Percentiles rank a stretch among this genome's conserved stretches.
Evolutionary conservation across 176 grass and related monocot species (phyloP).

Genomic region (Oryza coarctata): DNA sequence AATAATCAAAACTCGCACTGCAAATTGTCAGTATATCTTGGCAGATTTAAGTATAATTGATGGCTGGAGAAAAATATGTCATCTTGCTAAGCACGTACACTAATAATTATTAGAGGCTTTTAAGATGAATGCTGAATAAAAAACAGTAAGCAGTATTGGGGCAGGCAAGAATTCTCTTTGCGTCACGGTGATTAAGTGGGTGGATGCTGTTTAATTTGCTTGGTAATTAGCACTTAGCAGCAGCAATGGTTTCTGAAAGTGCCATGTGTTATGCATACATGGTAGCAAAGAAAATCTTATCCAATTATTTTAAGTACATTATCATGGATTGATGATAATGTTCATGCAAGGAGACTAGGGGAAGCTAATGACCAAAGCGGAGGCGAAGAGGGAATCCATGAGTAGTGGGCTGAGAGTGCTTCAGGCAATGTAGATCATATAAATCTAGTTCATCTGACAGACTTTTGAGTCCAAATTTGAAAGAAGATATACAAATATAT

Average conservation of each 20-base stretch:
- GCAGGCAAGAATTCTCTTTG: neutral
- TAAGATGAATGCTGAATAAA: neutral
- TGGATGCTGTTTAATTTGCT: neutral
- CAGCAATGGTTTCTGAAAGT: neutral
- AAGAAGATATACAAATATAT: neutral
- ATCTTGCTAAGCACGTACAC: slow-evolving; percentile 22
- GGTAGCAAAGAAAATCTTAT: slow-evolving; percentile 38
- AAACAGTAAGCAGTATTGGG: neutral
- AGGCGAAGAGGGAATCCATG: slow-evolving; percentile 39
- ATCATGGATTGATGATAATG: slow-evolving; percentile 24
- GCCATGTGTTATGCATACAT: slow-evolving; percentile 2
- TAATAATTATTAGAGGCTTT: slow-evolving; percentile 17
- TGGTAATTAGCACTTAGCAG: neutral
- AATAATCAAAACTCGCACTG: slow-evolving; percentile 29
- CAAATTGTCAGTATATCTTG: slow-evolving; percentile 55
- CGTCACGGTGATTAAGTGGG: neutral
- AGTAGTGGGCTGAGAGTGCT: slow-evolving; percentile 4
- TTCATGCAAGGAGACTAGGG: neutral
- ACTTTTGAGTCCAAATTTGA: too few relatives aligned
- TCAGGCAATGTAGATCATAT: neutral
- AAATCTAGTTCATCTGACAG: neutral
- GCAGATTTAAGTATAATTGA: slow-evolving; percentile 21
- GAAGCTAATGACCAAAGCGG: slow-evolving; percentile 15
- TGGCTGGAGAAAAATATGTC: slow-evolving; percentile 13
- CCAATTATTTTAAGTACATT: neutral